Evolutionary conservation across 1,284 basidiomycete species (phyloP).

Genomic region (Fomes fomentarius): DNA sequence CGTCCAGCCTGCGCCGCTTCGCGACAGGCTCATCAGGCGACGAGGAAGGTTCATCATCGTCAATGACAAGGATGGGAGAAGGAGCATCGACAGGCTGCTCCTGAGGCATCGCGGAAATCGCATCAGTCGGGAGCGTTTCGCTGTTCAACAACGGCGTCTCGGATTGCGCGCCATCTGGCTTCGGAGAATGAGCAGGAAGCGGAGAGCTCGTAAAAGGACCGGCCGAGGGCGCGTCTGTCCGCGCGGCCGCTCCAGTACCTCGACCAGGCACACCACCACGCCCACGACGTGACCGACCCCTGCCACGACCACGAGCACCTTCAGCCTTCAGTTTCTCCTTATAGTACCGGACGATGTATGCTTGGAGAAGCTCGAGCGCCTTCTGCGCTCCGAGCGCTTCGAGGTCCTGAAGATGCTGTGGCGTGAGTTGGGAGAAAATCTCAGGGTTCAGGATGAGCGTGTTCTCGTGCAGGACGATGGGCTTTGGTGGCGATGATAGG

Average conservation of each 20-base stretch:
- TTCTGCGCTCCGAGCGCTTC: slow-evolving; percentile 84
- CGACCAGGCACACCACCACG: slow-evolving; percentile 40
- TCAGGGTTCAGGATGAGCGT: slow-evolving; percentile 83
- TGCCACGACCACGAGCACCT: slow-evolving; percentile 47
- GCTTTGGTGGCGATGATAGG: slow-evolving; percentile 52
- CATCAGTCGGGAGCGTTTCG: slow-evolving; percentile 4
- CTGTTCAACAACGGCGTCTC: slow-evolving; percentile 33
- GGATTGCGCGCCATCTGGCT: slow-evolving; percentile 13
- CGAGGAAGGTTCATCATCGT: slow-evolving; percentile 52
- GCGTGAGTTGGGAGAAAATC: slow-evolving; percentile 81
- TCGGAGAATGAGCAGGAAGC: slow-evolving; percentile 34
- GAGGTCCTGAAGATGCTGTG: slow-evolving; percentile 74
- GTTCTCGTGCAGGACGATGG: slow-evolving; percentile 84
- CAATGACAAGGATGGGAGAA: slow-evolving; percentile 53
- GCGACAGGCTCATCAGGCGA: slow-evolving; percentile 46
- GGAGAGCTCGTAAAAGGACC: slow-evolving; percentile 44
- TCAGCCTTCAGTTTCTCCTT: slow-evolving; percentile 72
- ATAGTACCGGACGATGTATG: slow-evolving; percentile 82
- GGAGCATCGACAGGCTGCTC: slow-evolving; percentile 41
- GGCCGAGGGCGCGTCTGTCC: slow-evolving; percentile 19
- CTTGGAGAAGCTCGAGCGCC: slow-evolving; percentile 81
- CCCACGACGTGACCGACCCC: slow-evolving; percentile 40
- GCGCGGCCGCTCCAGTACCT: slow-evolving; percentile 17
- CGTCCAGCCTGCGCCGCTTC: slow-evolving; percentile 53
- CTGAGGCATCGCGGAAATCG: slow-evolving; percentile 22